Evolutionary conservation across 2,329 filamentous ascomycete genomes (phyloP), one percentile per base, ranked within the genome.

Genomic region (Trichoderma semiorbis): DNA sequence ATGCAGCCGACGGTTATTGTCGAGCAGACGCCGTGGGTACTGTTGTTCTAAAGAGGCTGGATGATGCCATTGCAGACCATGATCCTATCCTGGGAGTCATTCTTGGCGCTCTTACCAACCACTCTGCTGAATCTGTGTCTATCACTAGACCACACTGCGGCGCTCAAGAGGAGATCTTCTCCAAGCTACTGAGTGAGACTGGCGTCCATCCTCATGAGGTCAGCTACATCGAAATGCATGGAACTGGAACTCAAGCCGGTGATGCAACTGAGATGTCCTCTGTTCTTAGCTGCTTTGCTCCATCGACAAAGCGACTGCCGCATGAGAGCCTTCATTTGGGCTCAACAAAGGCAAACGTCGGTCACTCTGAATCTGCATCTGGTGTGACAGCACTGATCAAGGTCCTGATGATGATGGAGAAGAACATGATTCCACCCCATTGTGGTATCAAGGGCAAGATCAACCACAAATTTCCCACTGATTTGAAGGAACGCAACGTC

Each of bases 181-280:
- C 0, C 92, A 94, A 76, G 84, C 87, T 50, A 84, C 84, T 73
- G 80, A 91, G 47, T 88, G 93, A 58, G 90, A 43, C 92, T 32
- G 91, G 91, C 71, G 87, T 96, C 18, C 91, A 95, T 77, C 91
- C 93, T 1, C 87, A 90, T 66, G 91, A 93, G 70, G 88, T 97
- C 39, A 90, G 90, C 80, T 97, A 96, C 76, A 92, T 97, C 3
- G 94, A 97, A 81, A 94, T 97, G 90, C 94, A 97, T 79, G 94
- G 94, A 5, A 97, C 94, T 1, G 94, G 94, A 39, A 97, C 94
- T 0, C 93, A 97, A 80, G 93, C 92, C 47, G 94, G 94, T 70
- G 94, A 97, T 77, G 91, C 90, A 2, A 91, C 90, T 1, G 94
- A 97, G 79, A 95, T 96, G 92, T 84, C 88, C 1, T 94, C 92